Evolutionary conservation across 2,329 filamentous ascomycete species (phyloP).

Genomic region (Neocatenulostroma microsporum): DNA sequence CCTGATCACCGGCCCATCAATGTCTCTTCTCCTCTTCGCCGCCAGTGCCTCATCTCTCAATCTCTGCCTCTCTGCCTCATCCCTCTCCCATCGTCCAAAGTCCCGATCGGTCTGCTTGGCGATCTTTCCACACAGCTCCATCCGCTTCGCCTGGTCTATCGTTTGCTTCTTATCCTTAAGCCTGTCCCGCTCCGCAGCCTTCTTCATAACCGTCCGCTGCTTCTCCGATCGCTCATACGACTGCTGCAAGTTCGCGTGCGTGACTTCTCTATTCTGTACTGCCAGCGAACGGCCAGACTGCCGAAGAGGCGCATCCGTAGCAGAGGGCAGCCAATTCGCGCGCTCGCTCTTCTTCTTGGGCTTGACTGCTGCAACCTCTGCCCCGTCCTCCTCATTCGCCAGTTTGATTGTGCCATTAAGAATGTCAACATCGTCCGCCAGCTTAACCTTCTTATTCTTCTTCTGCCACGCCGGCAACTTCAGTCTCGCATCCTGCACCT

Average conservation of each 20-base stretch:
- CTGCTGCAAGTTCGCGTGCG: constrained; percentile 64
- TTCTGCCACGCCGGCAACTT: constrained; percentile 52
- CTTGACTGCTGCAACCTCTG: constrained; percentile 7
- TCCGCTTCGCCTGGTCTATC: constrained; percentile 77
- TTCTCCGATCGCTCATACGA: constrained; percentile 63
- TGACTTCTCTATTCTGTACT: constrained; percentile 49
- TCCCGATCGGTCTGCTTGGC: constrained; percentile 79
- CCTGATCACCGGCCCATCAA: constrained; percentile 82
- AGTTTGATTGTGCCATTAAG: no score
- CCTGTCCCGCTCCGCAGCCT: constrained; percentile 51
- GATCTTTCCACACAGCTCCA: constrained; percentile 43
- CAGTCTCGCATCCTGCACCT: constrained; percentile 66
- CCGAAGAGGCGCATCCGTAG: constrained; percentile 54
- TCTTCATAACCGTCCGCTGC: constrained; percentile 58
- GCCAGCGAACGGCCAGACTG: constrained; percentile 57
- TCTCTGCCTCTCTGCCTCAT: constrained; percentile 80
- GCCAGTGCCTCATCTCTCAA: constrained; percentile 76
- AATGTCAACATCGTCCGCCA: constrained; percentile 33
- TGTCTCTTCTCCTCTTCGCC: constrained; percentile 75
- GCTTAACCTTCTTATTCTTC: constrained; percentile 58
- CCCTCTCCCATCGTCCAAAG: constrained; percentile 85
- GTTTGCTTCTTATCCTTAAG: constrained; percentile 71
- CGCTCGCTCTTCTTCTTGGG: constrained; percentile 64
- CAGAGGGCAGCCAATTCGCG: constrained; percentile 60
- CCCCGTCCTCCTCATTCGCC: constrained; percentile 24